A percentile compares a stretch with the other conserved stretches of the same genome.
phyloP scores from a whole-genome alignment of 305 asterid species.

The Fraxinus ornus region DNA sequence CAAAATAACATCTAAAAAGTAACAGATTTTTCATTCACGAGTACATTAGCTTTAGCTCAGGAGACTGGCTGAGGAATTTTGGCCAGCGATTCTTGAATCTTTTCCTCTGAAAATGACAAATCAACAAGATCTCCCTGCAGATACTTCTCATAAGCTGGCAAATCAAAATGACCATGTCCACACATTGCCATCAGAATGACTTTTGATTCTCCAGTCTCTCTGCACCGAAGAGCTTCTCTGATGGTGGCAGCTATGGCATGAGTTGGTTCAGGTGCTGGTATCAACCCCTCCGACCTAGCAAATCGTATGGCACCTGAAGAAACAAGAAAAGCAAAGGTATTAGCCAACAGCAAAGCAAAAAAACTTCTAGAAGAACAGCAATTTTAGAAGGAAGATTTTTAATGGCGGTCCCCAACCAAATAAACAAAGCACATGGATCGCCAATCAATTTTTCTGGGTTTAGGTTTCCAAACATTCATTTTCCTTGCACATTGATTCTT shows the following conservation, averaged over 20 bases:
- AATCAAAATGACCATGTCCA: conserved; percentile 95
- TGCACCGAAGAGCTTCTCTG: conserved; percentile 79
- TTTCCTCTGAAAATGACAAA: conserved; percentile 61
- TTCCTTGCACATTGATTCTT: background rate
- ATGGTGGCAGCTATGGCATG: conserved; percentile 91
- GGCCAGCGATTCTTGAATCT: conserved; percentile 52
- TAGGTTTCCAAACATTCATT: background rate
- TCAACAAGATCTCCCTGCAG: conserved; percentile 75
- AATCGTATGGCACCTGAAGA: conserved; percentile 73
- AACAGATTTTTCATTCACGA: background rate
- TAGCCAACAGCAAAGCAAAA: background rate
- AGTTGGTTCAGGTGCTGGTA: conserved; percentile 92
- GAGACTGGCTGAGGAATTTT: conserved; percentile 48
- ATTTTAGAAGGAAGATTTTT: background rate
- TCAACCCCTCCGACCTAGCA: conserved; percentile 89
- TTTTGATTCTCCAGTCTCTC: conserved; percentile 82
- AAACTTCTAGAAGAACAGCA: background rate
- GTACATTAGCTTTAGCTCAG: conserved; percentile 15
- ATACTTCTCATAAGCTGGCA: conserved; percentile 83
- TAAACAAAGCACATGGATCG: background rate
- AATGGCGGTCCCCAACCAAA: background rate
- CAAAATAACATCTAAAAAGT: background rate
- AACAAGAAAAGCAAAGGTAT: background rate
- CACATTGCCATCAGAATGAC: conserved; percentile 94
- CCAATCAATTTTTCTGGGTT: background rate